Percentiles rank a stretch among this genome's conserved stretches.
Evolutionary conservation across 2,329 filamentous ascomycete genomes (phyloP).

Genomic region (Aspergillus japonicus): DNA sequence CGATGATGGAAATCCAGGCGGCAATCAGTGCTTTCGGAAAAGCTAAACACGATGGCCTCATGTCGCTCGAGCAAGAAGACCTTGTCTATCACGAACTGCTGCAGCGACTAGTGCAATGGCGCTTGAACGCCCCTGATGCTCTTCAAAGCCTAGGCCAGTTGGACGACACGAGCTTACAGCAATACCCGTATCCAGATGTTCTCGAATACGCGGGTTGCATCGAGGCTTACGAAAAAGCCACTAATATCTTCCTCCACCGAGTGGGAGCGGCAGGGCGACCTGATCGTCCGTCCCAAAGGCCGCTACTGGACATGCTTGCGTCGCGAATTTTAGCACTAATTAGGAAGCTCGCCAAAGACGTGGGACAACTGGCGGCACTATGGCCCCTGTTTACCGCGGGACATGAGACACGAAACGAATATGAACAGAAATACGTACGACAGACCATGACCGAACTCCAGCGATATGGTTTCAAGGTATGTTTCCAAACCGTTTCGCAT

Average conservation of each 20-base stretch:
- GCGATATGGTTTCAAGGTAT: slow-evolving; percentile 31
- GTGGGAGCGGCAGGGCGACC: slow-evolving; percentile 32
- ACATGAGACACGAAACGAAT: slow-evolving; percentile 30
- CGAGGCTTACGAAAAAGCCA: slow-evolving; percentile 40
- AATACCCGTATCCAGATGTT: slow-evolving; percentile 31
- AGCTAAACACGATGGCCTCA: slow-evolving; percentile 30
- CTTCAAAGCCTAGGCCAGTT: slow-evolving; percentile 28
- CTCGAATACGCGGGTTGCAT: slow-evolving; percentile 38
- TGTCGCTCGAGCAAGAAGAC: slow-evolving; percentile 31
- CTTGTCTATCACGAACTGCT: slow-evolving; percentile 30
- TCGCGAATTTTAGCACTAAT: slow-evolving; percentile 33
- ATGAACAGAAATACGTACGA: slow-evolving; percentile 31
- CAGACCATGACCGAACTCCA: slow-evolving; percentile 31
- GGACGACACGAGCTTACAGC: slow-evolving; percentile 28
- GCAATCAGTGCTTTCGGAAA: slow-evolving; percentile 35
- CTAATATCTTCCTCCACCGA: slow-evolving; percentile 35
- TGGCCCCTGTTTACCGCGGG: slow-evolving; percentile 39
- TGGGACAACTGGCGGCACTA: slow-evolving; percentile 33
- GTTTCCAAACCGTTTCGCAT: neutral
- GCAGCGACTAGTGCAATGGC: slow-evolving; percentile 30
- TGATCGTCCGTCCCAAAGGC: slow-evolving; percentile 25
- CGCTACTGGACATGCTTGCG: slow-evolving; percentile 29
- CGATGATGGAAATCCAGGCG: slow-evolving; percentile 37
- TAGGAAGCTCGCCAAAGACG: slow-evolving; percentile 31
- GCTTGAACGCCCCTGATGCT: slow-evolving; percentile 28